Evolutionary conservation across 2,329 filamentous ascomycete species (phyloP), one percentile per base, ranked within the genome.

Genomic region (Alternaria sp.): DNA sequence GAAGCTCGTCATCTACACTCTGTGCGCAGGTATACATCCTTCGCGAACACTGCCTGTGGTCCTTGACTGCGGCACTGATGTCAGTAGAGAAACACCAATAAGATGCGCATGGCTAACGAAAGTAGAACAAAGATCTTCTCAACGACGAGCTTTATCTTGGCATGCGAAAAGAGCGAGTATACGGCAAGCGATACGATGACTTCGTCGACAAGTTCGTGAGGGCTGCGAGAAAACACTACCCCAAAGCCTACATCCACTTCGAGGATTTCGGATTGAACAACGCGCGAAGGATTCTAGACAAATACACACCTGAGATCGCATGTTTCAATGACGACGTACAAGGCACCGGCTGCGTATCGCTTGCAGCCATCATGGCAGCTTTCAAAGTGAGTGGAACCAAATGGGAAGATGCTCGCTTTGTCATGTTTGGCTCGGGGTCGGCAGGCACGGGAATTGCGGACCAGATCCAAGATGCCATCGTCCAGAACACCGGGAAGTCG

Each of bases 261-360:
- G 92, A 97, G 73, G 93, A 97, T 74, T 96, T 97, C 81, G 93
- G 93, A 1, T 81, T 96, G 0, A 79, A 79, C 1, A 97, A 97
- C 72, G 91, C 92, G 0, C 85, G 91, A 28, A 87, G 91, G 4
- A 87, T 97, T 3, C 84, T 97, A 1, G 91, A 97, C 63, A 86
- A 85, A 36, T 97, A 96, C 72, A 87, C 90, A 1, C 85, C 89
- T 0, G 75, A 91, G 53, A 90, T 95, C 8, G 85, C 93, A 0
- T 96, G 93, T 77, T 97, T 97, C 84, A 97, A 97, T 73, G 93
- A 97, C 62, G 93, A 97, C 76, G 89, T 97, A 0, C 93, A 97
- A 78, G 93, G 93, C 1, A 97, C 93, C 0, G 93, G 93, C 0
- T 95, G 92, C 62, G 93, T 97, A 1, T 95, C 93, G 0, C 85